Evolutionary conservation across 345 rosid species (phyloP).

Genomic region (Toxicodendron radicans): DNA sequence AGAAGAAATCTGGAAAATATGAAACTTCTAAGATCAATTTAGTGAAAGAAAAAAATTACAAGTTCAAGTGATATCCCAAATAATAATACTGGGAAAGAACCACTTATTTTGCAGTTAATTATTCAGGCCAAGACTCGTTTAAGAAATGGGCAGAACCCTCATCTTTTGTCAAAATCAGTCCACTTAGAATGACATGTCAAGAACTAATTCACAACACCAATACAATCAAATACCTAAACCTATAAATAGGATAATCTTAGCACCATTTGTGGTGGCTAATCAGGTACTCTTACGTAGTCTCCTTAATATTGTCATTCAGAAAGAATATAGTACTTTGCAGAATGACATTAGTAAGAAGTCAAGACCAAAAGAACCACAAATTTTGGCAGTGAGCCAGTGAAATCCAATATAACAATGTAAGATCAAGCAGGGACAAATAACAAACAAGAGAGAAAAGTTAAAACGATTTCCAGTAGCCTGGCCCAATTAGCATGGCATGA

Average conservation of each 20-base stretch:
- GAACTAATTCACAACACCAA: not conserved
- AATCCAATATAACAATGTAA: not conserved
- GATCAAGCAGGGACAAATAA: not conserved
- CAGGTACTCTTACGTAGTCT: not conserved
- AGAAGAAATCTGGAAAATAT: too few relatives aligned
- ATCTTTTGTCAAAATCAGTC: not conserved
- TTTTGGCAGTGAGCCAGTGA: not conserved
- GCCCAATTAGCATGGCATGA: not conserved
- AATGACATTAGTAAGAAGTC: not conserved
- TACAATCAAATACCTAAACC: not conserved
- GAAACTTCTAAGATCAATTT: not conserved
- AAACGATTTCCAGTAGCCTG: not conserved
- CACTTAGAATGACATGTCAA: too few relatives aligned
- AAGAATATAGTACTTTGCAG: not conserved
- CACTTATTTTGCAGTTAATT: not conserved
- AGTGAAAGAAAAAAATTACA: too few relatives aligned
- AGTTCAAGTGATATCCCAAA: not conserved
- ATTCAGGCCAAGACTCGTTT: not conserved
- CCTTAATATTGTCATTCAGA: not conserved
- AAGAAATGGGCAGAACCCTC: not conserved
- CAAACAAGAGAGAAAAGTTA: not conserved
- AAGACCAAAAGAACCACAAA: not conserved
- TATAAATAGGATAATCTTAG: not conserved
- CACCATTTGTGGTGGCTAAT: not conserved
- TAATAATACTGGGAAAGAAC: not conserved